Conservation (phyloP, 805 yeast genomes). For the Candida incommunis region DNA sequence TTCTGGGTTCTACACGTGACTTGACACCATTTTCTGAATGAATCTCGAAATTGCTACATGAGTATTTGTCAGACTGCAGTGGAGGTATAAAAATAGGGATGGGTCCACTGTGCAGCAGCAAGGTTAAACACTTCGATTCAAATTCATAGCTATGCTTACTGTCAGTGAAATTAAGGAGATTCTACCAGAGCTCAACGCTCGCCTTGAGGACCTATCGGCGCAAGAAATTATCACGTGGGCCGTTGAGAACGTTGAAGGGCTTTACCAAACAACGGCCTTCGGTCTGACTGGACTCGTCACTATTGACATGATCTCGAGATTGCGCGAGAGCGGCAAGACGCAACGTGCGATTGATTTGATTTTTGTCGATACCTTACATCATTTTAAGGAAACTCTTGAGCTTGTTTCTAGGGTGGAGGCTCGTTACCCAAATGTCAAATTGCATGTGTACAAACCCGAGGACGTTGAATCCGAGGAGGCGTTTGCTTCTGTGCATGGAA, state of each 20-base stretch:
- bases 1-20: not conserved
- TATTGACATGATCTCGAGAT: slow-evolving; percentile 60
- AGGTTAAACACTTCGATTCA: not conserved
- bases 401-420: slow-evolving; percentile 44
- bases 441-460: slow-evolving; percentile 57
- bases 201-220: slow-evolving; percentile 43
- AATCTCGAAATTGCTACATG: not conserved
- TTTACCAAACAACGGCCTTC: slow-evolving; percentile 88
- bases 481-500: slow-evolving; percentile 58
- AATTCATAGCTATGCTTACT: not conserved
- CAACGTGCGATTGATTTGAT: slow-evolving; percentile 50
- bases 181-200: slow-evolving; percentile 49
- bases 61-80: not conserved
- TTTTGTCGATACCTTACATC: slow-evolving; percentile 82
- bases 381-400: slow-evolving; percentile 85
- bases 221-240: slow-evolving; percentile 75
- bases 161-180: slow-evolving; percentile 27
- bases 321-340: slow-evolving; percentile 17
- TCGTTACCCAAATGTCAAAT: slow-evolving; percentile 38
- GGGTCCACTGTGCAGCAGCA: not conserved
- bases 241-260: slow-evolving; percentile 60
- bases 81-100: not conserved
- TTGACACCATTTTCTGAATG: not conserved
- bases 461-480: slow-evolving; percentile 43
- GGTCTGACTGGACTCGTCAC: slow-evolving; percentile 88